These are phyloP conservation scores for Phaeosphaeriaceae sp. DNA, from an alignment of 2,329 filamentous ascomycete species.

Conservation along the genomic window DNA sequence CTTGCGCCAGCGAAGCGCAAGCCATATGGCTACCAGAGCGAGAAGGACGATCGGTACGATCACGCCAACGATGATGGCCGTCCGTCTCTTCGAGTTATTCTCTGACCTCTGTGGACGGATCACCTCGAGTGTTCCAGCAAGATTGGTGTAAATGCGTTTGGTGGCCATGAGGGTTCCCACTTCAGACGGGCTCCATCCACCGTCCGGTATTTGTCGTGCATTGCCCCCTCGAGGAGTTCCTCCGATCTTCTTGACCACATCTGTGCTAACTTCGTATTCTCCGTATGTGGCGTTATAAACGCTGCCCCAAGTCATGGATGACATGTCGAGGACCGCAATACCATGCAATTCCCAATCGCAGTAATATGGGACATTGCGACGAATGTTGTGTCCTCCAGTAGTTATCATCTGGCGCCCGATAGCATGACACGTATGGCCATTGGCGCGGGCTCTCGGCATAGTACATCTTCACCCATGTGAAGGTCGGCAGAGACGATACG, in stretches of 20 bases:
- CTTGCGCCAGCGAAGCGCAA: slow-evolving; percentile 5
- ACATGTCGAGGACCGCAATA: slow-evolving; percentile 25
- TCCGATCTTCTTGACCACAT: slow-evolving; percentile 14
- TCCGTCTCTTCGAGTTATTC: slow-evolving; percentile 6
- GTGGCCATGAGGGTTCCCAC: slow-evolving; percentile 16
- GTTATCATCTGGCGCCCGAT: slow-evolving; percentile 49
- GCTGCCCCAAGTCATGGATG: slow-evolving; percentile 14
- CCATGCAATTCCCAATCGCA: slow-evolving; percentile 33
- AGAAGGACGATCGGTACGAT: slow-evolving; percentile 7
- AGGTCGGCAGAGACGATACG: slow-evolving; percentile 45
- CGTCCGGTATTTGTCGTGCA: slow-evolving; percentile 9
- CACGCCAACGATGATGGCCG: slow-evolving; percentile 13
- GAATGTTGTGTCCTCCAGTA: slow-evolving; percentile 40
- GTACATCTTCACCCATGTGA: slow-evolving; percentile 52
- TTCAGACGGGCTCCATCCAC: slow-evolving; percentile 10
- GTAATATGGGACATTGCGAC: neutral
- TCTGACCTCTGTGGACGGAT: neutral
- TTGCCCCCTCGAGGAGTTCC: slow-evolving; percentile 15
- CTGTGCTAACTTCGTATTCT: slow-evolving; percentile 9
- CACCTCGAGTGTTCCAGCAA: slow-evolving; percentile 8
- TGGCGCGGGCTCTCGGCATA: slow-evolving; percentile 42
- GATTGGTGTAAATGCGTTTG: slow-evolving; percentile 17
- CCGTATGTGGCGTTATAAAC: slow-evolving; percentile 10
- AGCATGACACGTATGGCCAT: slow-evolving; percentile 50
- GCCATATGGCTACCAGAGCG: slow-evolving; percentile 4